Percentiles rank a stretch among this genome's conserved stretches.
phyloP scores from a whole-genome alignment of 1,284 basidiomycete genomes.

The Cutaneotrichosporon sp. region DNA sequence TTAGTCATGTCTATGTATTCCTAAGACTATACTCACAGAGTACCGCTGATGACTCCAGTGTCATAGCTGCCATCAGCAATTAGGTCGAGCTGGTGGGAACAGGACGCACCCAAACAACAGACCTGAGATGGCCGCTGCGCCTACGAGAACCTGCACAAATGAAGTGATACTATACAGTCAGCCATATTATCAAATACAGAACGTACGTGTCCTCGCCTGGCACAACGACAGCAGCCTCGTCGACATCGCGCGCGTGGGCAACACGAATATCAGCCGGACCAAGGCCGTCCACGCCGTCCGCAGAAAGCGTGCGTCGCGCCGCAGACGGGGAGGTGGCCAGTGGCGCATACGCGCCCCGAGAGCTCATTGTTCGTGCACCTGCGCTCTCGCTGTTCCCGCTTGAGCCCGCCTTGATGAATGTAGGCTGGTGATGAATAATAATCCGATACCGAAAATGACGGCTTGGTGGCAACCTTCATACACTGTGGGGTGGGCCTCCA shows the following conservation, averaged over 20 bases:
- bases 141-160: conserved; percentile 35
- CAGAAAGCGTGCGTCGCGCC: background rate
- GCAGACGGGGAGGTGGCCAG: conserved; percentile 1
- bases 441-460: background rate
- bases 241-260: conserved; percentile 10
- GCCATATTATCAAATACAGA: background rate
- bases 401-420: no score
- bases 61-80: conserved; percentile 54
- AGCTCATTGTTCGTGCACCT: background rate
- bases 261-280: background rate
- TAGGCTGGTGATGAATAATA: no score
- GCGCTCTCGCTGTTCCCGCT: no score
- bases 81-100: conserved; percentile 40
- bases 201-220: conserved; percentile 27
- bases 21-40: conserved; percentile 14
- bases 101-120: conserved; percentile 61
- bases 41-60: conserved; percentile 67
- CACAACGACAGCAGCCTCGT: conserved; percentile 24
- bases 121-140: conserved; percentile 57
- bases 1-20: background rate
- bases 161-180: conserved; percentile 23
- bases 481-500: no score
- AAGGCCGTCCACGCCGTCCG: background rate
- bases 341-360: background rate
- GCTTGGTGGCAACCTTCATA: no score